Percentiles rank a stretch among this genome's conserved stretches.
Conservation (phyloP, 192 early-diverging fungal species). For the Coemansia sp. region DNA sequence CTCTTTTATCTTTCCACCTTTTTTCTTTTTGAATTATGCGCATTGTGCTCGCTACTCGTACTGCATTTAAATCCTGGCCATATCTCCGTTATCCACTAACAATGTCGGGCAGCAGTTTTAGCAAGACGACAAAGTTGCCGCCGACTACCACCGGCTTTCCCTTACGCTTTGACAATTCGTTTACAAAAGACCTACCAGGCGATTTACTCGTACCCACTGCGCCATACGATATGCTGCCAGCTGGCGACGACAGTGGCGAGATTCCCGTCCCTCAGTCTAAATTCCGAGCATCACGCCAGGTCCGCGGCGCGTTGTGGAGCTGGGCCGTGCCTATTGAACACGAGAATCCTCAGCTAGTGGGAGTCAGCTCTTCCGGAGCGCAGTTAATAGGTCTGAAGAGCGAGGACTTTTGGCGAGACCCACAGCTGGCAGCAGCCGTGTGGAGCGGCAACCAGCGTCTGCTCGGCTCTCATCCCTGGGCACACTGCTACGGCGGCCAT, state of each 20-base stretch:
- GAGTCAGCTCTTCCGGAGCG: slow-evolving; percentile 26
- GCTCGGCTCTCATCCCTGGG: slow-evolving; percentile 63
- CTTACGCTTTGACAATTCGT: slow-evolving; percentile 29
- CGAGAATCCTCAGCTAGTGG: slow-evolving; percentile 20
- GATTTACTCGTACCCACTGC: slow-evolving; percentile 11
- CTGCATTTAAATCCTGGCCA: neutral
- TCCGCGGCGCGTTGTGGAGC: slow-evolving; percentile 42
- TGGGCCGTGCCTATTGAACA: slow-evolving; percentile 30
- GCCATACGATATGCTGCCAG: slow-evolving; percentile 18
- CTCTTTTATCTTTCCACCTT: neutral
- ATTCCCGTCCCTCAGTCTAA: slow-evolving; percentile 9
- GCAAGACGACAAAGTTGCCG: slow-evolving; percentile 16
- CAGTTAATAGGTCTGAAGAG: slow-evolving; percentile 23
- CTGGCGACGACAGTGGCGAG: neutral
- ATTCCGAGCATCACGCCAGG: slow-evolving; percentile 27
- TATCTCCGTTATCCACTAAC: neutral
- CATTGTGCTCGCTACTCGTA: neutral
- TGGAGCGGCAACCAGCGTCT: slow-evolving; percentile 56
- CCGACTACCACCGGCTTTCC: slow-evolving; percentile 1
- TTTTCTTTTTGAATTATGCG: neutral
- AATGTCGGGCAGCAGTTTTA: slow-evolving; percentile 8
- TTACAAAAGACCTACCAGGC: slow-evolving; percentile 40
- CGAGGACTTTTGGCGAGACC: slow-evolving; percentile 15
- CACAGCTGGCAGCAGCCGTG: slow-evolving; percentile 28
- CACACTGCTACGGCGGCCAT: slow-evolving; percentile 74